Evolutionary conservation across 495 filamentous ascomycete genomes (phyloP).

Genomic region (Trypethelium eluteriae): DNA sequence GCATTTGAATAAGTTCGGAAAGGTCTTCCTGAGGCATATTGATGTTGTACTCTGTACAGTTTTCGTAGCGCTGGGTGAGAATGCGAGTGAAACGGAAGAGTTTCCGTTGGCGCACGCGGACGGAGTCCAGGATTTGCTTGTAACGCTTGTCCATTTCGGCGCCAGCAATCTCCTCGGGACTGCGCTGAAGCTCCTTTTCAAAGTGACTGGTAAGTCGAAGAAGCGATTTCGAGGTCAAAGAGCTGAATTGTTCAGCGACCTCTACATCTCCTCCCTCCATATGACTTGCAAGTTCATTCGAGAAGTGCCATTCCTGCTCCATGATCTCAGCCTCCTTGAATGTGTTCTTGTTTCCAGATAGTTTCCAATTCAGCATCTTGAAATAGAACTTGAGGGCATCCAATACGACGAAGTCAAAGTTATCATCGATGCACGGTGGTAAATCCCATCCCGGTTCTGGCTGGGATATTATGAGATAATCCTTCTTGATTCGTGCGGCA

Average conservation of each 20-base stretch:
- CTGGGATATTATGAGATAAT: conserved; percentile 73
- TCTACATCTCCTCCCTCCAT: conserved; percentile 89
- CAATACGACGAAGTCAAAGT: conserved; percentile 89
- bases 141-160: conserved; percentile 93
- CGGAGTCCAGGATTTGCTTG: conserved; percentile 89
- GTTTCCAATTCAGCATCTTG: conserved; percentile 91
- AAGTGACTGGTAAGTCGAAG: conserved; percentile 82
- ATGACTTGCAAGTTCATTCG: conserved; percentile 80
- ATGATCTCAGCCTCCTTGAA: conserved; percentile 98
- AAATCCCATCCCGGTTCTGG: conserved; percentile 91
- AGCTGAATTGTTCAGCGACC: conserved; percentile 96
- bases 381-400: conserved; percentile 97
- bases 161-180: conserved; percentile 66
- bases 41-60: conserved; percentile 87
- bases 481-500: conserved; percentile 83
- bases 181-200: conserved; percentile 77
- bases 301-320: conserved; percentile 95
- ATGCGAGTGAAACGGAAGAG: conserved; percentile 78
- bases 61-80: conserved; percentile 87
- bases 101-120: conserved; percentile 87
- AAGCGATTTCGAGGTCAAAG: conserved; percentile 82
- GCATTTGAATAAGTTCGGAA: conserved; percentile 65
- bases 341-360: conserved; percentile 95
- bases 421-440: conserved; percentile 92
- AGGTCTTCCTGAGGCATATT: conserved; percentile 57